Conservation (phyloP, 1,284 basidiomycete species). For the Salmacisia buchloeana region DNA sequence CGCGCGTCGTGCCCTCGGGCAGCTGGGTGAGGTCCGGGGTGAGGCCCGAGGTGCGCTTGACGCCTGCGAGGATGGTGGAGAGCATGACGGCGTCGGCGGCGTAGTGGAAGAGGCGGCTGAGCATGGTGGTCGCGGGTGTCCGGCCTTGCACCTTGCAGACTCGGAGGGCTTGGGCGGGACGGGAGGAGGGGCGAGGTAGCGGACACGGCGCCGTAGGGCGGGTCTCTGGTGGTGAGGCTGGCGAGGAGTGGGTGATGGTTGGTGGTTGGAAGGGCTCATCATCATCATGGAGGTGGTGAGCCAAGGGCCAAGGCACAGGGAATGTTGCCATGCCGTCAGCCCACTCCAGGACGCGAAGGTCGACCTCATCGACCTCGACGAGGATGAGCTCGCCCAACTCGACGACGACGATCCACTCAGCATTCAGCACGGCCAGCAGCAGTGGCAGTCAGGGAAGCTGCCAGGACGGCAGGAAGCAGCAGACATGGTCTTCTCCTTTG, state of each 20-base stretch:
- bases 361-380: neutral
- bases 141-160: neutral
- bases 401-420: too few species aligned
- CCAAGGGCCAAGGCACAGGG: neutral
- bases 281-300: too few species aligned
- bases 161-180: neutral
- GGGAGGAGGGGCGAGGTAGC: neutral
- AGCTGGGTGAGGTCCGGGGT: slow-evolving; percentile 33
- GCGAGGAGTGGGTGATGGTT: too few species aligned
- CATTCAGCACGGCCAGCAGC: too few species aligned
- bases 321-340: neutral
- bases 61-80: slow-evolving; percentile 82
- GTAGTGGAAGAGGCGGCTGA: slow-evolving; percentile 75
- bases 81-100: slow-evolving; percentile 76
- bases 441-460: too few species aligned
- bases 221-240: too few species aligned
- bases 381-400: neutral
- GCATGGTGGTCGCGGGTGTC: slow-evolving; percentile 20
- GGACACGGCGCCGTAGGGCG: neutral
- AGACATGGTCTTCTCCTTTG: slow-evolving; percentile 40
- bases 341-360: neutral
- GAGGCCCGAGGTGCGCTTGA: slow-evolving; percentile 64
- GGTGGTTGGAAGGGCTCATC: too few species aligned
- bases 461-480: neutral
- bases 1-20: slow-evolving; percentile 64